Conservation (phyloP, 305 asterid species). For the Fraxinus greggii region DNA sequence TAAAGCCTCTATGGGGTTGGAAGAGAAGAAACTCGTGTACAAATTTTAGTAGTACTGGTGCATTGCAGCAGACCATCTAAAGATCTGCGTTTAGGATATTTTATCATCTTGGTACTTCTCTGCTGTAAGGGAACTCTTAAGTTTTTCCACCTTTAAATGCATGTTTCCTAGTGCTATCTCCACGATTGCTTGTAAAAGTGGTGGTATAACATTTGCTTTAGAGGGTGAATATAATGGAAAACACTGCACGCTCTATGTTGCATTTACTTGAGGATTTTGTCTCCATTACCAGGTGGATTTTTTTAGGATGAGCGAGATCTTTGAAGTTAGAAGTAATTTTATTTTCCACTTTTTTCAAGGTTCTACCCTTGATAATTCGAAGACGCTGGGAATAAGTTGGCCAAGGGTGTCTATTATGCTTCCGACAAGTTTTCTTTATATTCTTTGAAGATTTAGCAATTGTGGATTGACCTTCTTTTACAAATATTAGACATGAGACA, state of each 20-base stretch:
- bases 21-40: slow-evolving; percentile 19
- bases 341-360: slow-evolving; percentile 6
- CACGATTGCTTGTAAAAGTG: slow-evolving; percentile 25
- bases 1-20: slow-evolving; percentile 24
- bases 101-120: slow-evolving; percentile 32
- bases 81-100: slow-evolving; percentile 29
- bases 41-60: slow-evolving; percentile 22
- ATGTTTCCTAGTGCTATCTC: slow-evolving; percentile 33
- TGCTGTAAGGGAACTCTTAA: slow-evolving; percentile 39
- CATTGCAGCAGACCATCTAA: slow-evolving; percentile 23
- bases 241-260: slow-evolving; percentile 25
- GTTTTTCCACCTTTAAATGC: slow-evolving; percentile 29
- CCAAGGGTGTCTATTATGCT: slow-evolving; percentile 20
- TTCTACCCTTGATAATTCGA: slow-evolving; percentile 23
- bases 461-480: slow-evolving; percentile 20
- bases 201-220: slow-evolving; percentile 26
- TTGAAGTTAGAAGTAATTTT: slow-evolving; percentile 13
- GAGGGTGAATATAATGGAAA: slow-evolving; percentile 33
- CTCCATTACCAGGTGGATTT: slow-evolving; percentile 18
- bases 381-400: slow-evolving; percentile 21
- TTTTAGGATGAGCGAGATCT: slow-evolving; percentile 27
- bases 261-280: slow-evolving; percentile 14
- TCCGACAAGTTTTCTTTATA: slow-evolving; percentile 20
- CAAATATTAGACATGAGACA: slow-evolving; percentile 22
- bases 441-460: slow-evolving; percentile 25